A percentile compares a stretch with the other conserved stretches of the same genome.
These are phyloP conservation scores for Ascochyta pisi DNA, from an alignment of 2,329 filamentous ascomycete species.

Conservation along the genomic window DNA sequence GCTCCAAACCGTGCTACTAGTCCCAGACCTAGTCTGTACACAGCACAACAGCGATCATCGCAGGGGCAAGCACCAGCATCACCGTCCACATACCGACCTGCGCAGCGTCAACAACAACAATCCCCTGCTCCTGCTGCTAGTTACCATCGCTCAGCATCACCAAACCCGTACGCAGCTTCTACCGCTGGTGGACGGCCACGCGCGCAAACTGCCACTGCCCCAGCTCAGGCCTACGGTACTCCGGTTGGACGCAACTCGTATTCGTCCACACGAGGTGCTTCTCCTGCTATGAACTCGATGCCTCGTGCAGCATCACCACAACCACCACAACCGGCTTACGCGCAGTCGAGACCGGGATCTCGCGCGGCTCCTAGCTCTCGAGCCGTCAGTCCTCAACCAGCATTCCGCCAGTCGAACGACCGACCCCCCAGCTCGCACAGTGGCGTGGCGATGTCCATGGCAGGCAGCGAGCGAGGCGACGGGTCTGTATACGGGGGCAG, in stretches of 20 bases:
- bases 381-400: constrained; percentile 60
- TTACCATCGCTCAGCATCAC: constrained; percentile 53
- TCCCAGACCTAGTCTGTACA: constrained; percentile 65
- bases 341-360: constrained; percentile 40
- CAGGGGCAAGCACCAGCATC: constrained; percentile 23
- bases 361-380: constrained; percentile 48
- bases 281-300: constrained; percentile 46
- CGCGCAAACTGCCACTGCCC: constrained; percentile 49
- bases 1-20: constrained; percentile 64
- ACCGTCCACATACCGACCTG: constrained; percentile 14
- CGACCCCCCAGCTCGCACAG: constrained; percentile 56
- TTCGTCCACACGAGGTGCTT: constrained; percentile 47
- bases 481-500: constrained; percentile 38
- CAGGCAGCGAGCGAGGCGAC: constrained; percentile 46
- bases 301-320: constrained; percentile 54
- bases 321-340: constrained; percentile 49
- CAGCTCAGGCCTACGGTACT: constrained; percentile 42
- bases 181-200: constrained; percentile 41
- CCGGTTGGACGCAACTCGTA: constrained; percentile 46
- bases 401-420: constrained; percentile 56
- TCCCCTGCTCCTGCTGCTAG: constrained; percentile 24
- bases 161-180: constrained; percentile 65
- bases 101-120: constrained; percentile 18
- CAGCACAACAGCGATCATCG: constrained; percentile 20
- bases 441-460: constrained; percentile 56